Percentiles rank a stretch among this genome's conserved stretches.
Evolutionary conservation across 768 basidiomycete species (phyloP).

Genomic region (Boletus reticuloceps): DNA sequence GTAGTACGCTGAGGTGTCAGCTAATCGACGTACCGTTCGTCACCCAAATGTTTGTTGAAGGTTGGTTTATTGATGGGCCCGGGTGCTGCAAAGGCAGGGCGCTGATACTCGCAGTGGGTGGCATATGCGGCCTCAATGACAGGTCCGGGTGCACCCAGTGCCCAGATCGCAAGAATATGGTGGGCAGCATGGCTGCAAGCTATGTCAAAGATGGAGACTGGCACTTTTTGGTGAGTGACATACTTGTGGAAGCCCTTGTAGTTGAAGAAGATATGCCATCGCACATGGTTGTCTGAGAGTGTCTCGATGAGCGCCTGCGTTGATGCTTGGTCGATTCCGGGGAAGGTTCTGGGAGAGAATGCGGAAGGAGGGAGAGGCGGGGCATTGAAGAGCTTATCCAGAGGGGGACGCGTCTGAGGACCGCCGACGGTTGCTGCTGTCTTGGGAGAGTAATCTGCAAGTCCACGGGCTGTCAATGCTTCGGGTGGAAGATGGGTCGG

Average conservation of each 20-base stretch:
- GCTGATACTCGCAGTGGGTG: slow-evolving; percentile 38
- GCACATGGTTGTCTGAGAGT: slow-evolving; percentile 50
- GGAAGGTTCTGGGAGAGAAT: slow-evolving; percentile 33
- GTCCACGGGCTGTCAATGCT: slow-evolving; percentile 19
- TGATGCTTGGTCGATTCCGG: slow-evolving; percentile 37
- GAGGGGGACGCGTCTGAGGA: slow-evolving; percentile 7
- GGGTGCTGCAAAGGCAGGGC: slow-evolving; percentile 33
- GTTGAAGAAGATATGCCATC: slow-evolving; percentile 57
- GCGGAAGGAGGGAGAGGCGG: slow-evolving; percentile 30
- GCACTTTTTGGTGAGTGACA: background rate
- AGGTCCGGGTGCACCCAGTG: slow-evolving; percentile 49
- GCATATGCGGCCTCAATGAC: slow-evolving; percentile 44
- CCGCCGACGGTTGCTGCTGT: slow-evolving; percentile 10
- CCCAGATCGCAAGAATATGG: slow-evolving; percentile 56
- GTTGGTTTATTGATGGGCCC: slow-evolving; percentile 34
- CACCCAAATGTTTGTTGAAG: slow-evolving; percentile 54
- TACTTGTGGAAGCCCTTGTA: slow-evolving; percentile 33
- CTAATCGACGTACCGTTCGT: slow-evolving; percentile 42
- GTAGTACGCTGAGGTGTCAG: background rate
- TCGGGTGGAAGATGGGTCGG: slow-evolving; percentile 20
- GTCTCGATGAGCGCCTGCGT: slow-evolving; percentile 39
- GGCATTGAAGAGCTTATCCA: slow-evolving; percentile 19
- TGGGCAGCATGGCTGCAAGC: slow-evolving; percentile 52
- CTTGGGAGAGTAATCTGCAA: slow-evolving; percentile 19
- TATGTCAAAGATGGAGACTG: slow-evolving; percentile 18